Percentiles rank a stretch among this genome's conserved stretches.
phyloP scores from a whole-genome alignment of 352 stramenopile species.

The Pythium sp. region DNA sequence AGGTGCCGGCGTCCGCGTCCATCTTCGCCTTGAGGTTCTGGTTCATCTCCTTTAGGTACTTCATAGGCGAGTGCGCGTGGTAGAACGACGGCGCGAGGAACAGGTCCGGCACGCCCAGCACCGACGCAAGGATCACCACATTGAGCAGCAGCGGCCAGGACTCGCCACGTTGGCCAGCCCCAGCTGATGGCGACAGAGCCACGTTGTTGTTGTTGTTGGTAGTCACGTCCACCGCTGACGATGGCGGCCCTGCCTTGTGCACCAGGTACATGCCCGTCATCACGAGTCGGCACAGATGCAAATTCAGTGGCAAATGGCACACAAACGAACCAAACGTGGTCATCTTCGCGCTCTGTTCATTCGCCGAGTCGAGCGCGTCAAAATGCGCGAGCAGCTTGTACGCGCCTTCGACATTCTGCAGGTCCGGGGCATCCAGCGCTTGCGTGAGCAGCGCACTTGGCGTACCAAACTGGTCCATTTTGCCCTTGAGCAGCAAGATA shows the following conservation, averaged over 20 bases:
- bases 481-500: conserved; percentile 74
- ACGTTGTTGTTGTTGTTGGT: background rate
- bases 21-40: conserved; percentile 68
- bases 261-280: conserved; percentile 58
- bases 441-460: conserved; percentile 66
- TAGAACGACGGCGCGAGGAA: conserved; percentile 83
- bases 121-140: conserved; percentile 61
- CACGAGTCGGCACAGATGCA: conserved; percentile 71
- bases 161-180: conserved; percentile 7
- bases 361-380: conserved; percentile 58
- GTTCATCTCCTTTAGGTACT: conserved; percentile 80
- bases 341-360: conserved; percentile 57
- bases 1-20: conserved; percentile 48
- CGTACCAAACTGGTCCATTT: conserved; percentile 65
- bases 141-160: conserved; percentile 49
- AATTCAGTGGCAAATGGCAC: conserved; percentile 70
- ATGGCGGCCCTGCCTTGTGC: conserved; percentile 20
- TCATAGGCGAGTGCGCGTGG: conserved; percentile 53
- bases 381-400: conserved; percentile 76
- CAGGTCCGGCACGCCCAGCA: conserved; percentile 66
- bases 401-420: conserved; percentile 66
- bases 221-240: background rate
- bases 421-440: conserved; percentile 62
- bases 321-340: conserved; percentile 79
- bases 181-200: background rate